A percentile compares a stretch with the other conserved stretches of the same genome.
These are phyloP conservation scores for Puccinia hordei DNA, from an alignment of 1,284 basidiomycete genomes.

Conservation along the genomic window DNA sequence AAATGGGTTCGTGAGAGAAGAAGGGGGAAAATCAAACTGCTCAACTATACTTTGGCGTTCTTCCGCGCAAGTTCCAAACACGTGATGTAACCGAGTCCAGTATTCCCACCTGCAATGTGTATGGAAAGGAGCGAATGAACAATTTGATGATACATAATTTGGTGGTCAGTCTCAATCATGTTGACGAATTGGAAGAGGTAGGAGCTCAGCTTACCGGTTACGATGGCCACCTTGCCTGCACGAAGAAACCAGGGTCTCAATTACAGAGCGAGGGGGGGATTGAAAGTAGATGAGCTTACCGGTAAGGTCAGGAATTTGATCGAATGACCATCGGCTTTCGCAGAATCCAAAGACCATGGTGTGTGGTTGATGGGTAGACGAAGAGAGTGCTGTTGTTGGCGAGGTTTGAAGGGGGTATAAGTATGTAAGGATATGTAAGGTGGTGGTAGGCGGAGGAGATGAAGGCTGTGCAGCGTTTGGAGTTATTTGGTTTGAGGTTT, in stretches of 20 bases:
- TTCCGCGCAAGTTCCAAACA: conserved; percentile 32
- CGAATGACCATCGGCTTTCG: conserved; percentile 1
- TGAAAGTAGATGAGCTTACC: too few relatives aligned
- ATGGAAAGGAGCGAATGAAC: neutral
- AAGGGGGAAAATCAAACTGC: neutral
- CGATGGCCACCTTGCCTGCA: conserved; percentile 26
- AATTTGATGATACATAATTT: too few relatives aligned
- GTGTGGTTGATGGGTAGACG: neutral
- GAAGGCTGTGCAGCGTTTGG: neutral
- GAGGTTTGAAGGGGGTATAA: too few relatives aligned
- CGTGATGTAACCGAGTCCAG: conserved; percentile 18
- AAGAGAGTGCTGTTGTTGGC: too few relatives aligned
- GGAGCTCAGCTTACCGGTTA: conserved; percentile 20
- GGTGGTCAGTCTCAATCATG: too few relatives aligned
- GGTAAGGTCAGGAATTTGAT: conserved; percentile 32
- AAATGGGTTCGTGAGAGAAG: too few relatives aligned
- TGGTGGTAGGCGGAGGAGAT: too few relatives aligned
- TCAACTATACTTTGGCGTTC: conserved; percentile 39
- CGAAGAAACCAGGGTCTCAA: too few relatives aligned
- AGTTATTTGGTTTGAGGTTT: too few relatives aligned
- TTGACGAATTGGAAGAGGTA: too few relatives aligned
- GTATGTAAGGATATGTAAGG: too few relatives aligned
- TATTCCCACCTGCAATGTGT: conserved; percentile 15
- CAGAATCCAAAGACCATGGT: conserved; percentile 36
- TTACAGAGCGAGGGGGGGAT: too few relatives aligned